Percentiles rank a stretch among this genome's conserved stretches.
These are phyloP conservation scores for Alliaria petiolata DNA, from an alignment of 345 rosid species.

Conservation along the genomic window DNA sequence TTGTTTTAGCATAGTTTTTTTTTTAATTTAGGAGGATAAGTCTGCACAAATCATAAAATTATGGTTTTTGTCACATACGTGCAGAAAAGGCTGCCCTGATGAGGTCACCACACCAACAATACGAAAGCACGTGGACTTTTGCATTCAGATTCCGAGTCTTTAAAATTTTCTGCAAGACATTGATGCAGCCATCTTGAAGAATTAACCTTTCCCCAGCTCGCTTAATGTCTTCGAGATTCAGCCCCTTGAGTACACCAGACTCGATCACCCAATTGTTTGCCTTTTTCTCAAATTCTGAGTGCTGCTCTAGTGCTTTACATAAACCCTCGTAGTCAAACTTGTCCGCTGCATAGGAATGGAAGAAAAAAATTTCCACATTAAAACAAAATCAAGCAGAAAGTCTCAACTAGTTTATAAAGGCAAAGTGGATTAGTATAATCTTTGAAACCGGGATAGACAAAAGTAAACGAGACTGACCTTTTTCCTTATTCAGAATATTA, in stretches of 20 bases:
- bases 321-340: conserved; percentile 68
- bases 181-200: conserved; percentile 88
- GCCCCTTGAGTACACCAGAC: conserved; percentile 84
- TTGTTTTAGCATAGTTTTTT: conserved; percentile 14
- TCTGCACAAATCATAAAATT: not conserved
- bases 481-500: conserved; percentile 57
- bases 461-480: conserved; percentile 43
- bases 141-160: conserved; percentile 52
- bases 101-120: conserved; percentile 97
- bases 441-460: not conserved
- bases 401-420: not conserved
- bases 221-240: conserved; percentile 83
- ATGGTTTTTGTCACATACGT: conserved; percentile 32
- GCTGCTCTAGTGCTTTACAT: conserved; percentile 61
- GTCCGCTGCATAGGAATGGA: conserved; percentile 40
- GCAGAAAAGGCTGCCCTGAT: conserved; percentile 73
- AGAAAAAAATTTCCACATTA: not conserved
- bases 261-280: conserved; percentile 84
- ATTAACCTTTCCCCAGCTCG: conserved; percentile 79
- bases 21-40: not conserved
- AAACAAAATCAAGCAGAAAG: no score
- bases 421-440: not conserved
- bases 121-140: conserved; percentile 71
- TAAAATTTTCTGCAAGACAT: conserved; percentile 61
- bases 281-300: conserved; percentile 71